Percentiles rank a stretch among this genome's conserved stretches.
These are phyloP conservation scores for Suaeda aralocaspica DNA, from an alignment of 148 eudicot species.

Conservation along the genomic window DNA sequence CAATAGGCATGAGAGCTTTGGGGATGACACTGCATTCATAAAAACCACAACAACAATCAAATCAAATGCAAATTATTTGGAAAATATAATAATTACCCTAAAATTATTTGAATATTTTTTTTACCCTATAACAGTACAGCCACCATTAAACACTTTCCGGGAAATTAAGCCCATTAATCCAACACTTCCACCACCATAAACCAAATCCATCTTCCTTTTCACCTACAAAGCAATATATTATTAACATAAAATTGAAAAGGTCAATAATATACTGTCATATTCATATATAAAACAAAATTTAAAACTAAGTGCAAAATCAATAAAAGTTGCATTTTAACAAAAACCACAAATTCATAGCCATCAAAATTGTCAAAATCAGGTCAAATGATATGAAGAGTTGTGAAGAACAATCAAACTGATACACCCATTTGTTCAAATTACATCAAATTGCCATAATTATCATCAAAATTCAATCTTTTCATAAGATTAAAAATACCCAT, in stretches of 20 bases:
- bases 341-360: slow-evolving; percentile 12
- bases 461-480: too few relatives aligned
- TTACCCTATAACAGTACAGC: slow-evolving; percentile 97
- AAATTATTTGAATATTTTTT: slow-evolving; percentile 3
- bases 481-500: too few relatives aligned
- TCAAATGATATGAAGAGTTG: background rate
- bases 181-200: slow-evolving; percentile 96
- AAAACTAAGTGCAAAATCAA: background rate
- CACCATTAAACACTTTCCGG: slow-evolving; percentile 65
- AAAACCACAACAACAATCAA: slow-evolving; percentile 13
- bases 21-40: slow-evolving; percentile 78
- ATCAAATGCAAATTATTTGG: slow-evolving; percentile 1
- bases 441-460: background rate
- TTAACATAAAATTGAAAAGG: slow-evolving; percentile 7
- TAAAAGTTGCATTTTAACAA: slow-evolving; percentile 18
- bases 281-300: too few relatives aligned
- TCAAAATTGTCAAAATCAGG: background rate
- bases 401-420: background rate
- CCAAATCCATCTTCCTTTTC: slow-evolving; percentile 76
- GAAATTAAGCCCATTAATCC: slow-evolving; percentile 93
- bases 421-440: slow-evolving; percentile 8
- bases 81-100: slow-evolving; percentile 53
- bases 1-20: slow-evolving; percentile 80
- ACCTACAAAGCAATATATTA: slow-evolving; percentile 52
- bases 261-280: too few relatives aligned